Conservation (phyloP, 768 basidiomycete species). For the Mycena belliarum region DNA sequence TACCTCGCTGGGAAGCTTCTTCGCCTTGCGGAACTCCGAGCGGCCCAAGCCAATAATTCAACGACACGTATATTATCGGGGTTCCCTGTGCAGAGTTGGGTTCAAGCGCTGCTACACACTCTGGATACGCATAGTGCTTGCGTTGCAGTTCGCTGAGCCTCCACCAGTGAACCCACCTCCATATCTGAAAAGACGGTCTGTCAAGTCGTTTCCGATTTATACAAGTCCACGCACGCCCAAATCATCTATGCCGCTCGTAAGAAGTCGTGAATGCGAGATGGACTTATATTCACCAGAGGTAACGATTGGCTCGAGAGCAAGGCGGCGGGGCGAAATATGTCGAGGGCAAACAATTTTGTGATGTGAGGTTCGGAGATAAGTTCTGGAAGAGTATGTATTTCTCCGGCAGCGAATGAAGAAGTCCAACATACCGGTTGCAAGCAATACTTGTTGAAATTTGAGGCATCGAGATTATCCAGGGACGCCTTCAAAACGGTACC, state of each 20-base stretch:
- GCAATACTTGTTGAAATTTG: slow-evolving; percentile 48
- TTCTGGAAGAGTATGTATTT: slow-evolving; percentile 21
- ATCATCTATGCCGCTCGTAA: slow-evolving; percentile 29
- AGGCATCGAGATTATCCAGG: slow-evolving; percentile 42
- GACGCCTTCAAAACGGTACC: slow-evolving; percentile 44
- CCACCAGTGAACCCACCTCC: slow-evolving; percentile 37
- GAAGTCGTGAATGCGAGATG: not conserved
- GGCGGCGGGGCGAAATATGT: slow-evolving; percentile 53
- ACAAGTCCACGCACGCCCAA: slow-evolving; percentile 35
- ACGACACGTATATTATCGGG: slow-evolving; percentile 44
- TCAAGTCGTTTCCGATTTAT: not conserved
- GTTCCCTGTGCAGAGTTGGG: slow-evolving; percentile 31
- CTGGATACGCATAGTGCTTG: slow-evolving; percentile 34
- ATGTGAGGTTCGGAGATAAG: slow-evolving; percentile 36
- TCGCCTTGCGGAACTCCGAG: slow-evolving; percentile 46
- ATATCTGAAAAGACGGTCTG: slow-evolving; percentile 24
- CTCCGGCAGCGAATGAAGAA: not conserved
- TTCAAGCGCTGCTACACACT: slow-evolving; percentile 23
- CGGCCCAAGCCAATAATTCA: slow-evolving; percentile 45
- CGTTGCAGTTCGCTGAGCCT: slow-evolving; percentile 31
- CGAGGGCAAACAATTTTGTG: slow-evolving; percentile 65
- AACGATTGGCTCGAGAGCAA: slow-evolving; percentile 29
- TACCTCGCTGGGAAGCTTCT: slow-evolving; percentile 35
- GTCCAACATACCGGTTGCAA: slow-evolving; percentile 43
- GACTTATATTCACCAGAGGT: slow-evolving; percentile 36